Percentiles rank a stretch among this genome's conserved stretches.
phyloP scores from a whole-genome alignment of 352 stramenopile species.

The Thraustochytrium striatum region DNA sequence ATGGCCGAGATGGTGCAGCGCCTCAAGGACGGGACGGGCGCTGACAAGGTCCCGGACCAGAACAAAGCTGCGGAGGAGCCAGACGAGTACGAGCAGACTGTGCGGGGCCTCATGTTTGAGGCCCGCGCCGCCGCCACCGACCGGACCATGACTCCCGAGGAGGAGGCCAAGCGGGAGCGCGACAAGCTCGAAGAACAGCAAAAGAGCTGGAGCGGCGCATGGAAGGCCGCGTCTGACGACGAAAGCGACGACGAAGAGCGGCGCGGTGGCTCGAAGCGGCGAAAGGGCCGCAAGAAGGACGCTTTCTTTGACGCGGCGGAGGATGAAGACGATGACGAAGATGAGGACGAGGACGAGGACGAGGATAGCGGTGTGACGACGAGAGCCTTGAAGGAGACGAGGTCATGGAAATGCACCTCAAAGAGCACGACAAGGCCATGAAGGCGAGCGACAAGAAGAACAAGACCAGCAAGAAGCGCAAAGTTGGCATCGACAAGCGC shows the following conservation, averaged over 20 bases:
- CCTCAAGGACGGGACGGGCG: neutral
- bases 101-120: constrained; percentile 30
- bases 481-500: constrained; percentile 16
- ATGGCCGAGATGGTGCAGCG: constrained; percentile 38
- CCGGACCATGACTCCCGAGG: constrained; percentile 3
- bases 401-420: neutral
- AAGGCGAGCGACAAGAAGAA: neutral
- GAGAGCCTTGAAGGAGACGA: constrained; percentile 12
- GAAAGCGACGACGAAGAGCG: constrained; percentile 24
- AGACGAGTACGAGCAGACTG: constrained; percentile 27
- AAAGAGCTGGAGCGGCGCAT: constrained; percentile 21
- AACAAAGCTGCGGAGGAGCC: constrained; percentile 25
- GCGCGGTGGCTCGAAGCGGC: neutral
- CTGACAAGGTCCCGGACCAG: neutral
- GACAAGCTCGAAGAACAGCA: constrained; percentile 46
- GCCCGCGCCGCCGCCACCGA: constrained; percentile 32
- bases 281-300: constrained; percentile 21
- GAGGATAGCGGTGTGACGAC: neutral
- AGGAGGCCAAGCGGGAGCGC: constrained; percentile 30
- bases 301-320: neutral
- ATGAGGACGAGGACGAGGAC: constrained; percentile 20
- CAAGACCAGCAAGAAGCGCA: too few relatives aligned
- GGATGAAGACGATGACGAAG: neutral
- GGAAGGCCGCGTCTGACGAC: constrained; percentile 14
- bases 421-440: neutral